Percentiles rank a stretch among this genome's conserved stretches.
Evolutionary conservation across 805 yeast genomes (phyloP).

Genomic region (Saccharomyces eubayanus): DNA sequence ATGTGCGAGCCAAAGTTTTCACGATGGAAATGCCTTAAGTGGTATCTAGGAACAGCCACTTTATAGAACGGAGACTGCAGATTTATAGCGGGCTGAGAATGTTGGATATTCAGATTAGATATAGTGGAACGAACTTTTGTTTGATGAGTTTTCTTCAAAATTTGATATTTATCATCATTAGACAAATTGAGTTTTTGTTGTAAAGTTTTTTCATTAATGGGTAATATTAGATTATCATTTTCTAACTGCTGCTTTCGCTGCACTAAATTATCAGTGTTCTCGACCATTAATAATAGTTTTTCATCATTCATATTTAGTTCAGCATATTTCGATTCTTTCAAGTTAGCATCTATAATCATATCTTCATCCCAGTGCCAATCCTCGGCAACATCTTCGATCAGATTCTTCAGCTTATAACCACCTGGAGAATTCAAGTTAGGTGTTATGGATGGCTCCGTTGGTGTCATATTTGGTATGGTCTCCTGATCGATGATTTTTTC

Average conservation of each 20-base stretch:
- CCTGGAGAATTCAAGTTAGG: not conserved
- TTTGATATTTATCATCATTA: slow-evolving; percentile 79
- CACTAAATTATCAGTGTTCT: slow-evolving; percentile 3
- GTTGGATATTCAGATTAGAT: slow-evolving; percentile 86
- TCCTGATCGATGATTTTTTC: slow-evolving; percentile 47
- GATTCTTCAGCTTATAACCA: slow-evolving; percentile 2
- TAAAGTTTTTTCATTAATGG: slow-evolving; percentile 47
- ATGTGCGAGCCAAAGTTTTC: slow-evolving; percentile 52
- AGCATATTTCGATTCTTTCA: slow-evolving; percentile 25
- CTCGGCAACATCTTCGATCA: slow-evolving; percentile 22
- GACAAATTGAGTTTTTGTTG: slow-evolving; percentile 69
- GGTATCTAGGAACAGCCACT: slow-evolving; percentile 59
- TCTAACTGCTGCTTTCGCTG: slow-evolving; percentile 4
- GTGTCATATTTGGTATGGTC: slow-evolving; percentile 11
- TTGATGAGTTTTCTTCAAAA: slow-evolving; percentile 77
- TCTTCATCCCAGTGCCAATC: slow-evolving; percentile 40
- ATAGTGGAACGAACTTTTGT: slow-evolving; percentile 87
- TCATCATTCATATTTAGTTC: slow-evolving; percentile 82
- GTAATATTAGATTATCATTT: slow-evolving; percentile 27
- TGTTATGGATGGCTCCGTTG: not conserved
- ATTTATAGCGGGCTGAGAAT: slow-evolving; percentile 77
- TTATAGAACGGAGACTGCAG: slow-evolving; percentile 88
- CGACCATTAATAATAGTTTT: slow-evolving; percentile 51
- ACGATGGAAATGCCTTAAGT: slow-evolving; percentile 72
- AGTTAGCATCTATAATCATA: slow-evolving; percentile 66